Evolutionary conservation across 2,329 filamentous ascomycete genomes (phyloP).

Genomic region (Coleophoma eucalyptorum): DNA sequence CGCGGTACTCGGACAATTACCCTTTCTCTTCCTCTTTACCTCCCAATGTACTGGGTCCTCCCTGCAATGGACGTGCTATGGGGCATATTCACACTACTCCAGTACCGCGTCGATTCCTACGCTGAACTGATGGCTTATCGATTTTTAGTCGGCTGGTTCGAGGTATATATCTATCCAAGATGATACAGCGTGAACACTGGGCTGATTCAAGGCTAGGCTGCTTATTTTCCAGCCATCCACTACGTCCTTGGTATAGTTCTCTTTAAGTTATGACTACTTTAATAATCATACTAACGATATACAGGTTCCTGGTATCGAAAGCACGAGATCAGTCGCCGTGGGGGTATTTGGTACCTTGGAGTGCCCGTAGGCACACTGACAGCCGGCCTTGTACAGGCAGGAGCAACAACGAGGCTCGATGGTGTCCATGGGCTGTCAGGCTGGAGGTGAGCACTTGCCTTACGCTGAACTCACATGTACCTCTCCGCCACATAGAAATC

Average conservation of each 20-base stretch:
- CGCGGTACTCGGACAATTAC: constrained; percentile 11
- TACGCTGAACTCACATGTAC: background rate
- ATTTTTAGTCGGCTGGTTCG: constrained; percentile 49
- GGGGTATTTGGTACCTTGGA: constrained; percentile 5
- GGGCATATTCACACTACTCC: constrained; percentile 13
- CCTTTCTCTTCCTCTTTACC: constrained; percentile 13
- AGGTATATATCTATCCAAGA: constrained; percentile 22
- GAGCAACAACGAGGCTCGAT: constrained; percentile 26
- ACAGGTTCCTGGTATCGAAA: constrained; percentile 9
- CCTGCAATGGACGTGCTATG: constrained; percentile 10
- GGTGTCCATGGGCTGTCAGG: constrained; percentile 18
- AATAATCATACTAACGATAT: background rate
- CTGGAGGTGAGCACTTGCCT: background rate
- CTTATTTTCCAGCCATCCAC: constrained; percentile 22
- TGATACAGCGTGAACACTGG: background rate
- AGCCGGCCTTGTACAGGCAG: constrained; percentile 3
- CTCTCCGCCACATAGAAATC: background rate
- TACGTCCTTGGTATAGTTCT: constrained; percentile 23
- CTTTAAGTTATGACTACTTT: constrained; percentile 1
- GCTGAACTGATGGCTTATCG: constrained; percentile 46
- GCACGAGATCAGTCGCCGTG: constrained; percentile 13
- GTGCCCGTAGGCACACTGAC: constrained; percentile 3
- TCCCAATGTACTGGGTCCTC: constrained; percentile 13
- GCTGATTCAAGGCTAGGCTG: constrained; percentile 22
- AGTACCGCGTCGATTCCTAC: constrained; percentile 33